Evolutionary conservation across 1,284 basidiomycete genomes (phyloP), one percentile per base, ranked within the genome.

Genomic region (Erythrobasidium hasegawianum): DNA sequence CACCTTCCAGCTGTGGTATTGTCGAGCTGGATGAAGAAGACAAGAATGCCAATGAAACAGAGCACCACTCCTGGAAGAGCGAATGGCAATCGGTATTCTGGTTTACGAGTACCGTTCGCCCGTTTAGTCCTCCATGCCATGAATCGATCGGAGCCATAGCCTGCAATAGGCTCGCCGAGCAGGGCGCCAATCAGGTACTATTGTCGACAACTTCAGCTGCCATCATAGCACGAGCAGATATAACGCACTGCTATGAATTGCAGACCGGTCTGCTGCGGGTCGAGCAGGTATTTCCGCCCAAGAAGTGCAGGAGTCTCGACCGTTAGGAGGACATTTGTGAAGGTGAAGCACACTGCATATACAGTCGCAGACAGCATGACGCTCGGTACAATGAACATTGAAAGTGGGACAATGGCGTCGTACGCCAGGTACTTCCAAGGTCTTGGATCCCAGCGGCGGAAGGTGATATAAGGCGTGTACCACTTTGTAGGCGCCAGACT

Each of bases 261-360:
- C 5, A 69, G 41, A 5, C 70, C 70, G 11, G 55, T 49, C 13
- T 68, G 62, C n/a, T 71, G 70, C 1, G 66, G 20, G 22, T 69
- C 69, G 54, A 71, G 56, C 10, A 8, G 24, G 41, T 58, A 65
- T 26, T 68, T 69, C 20, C 57, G 55, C 0, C 70, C 68, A 2
- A 71, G 52, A 0, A 70, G 56, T 0, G 61, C 11, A 4, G 70
- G 70, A 22, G 68, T 70, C 57, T 71, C 70, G 59, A 71, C 64
- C 7, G 64, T 67, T 20, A 26, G 49, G 20, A 57, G 26, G 14
- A 69, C 69, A 41, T 61, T 65, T 14, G 58, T 55, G 59, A 68
- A 71, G 1, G 62, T 18, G 56, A 71, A 71, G 1, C 59, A 38
- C 20, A 68, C n/a, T 5, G 57, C 26, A 47, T 71, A 71, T 2